Conservation (phyloP, 192 early-diverging fungal genomes). For the Mortierella claussenii region DNA sequence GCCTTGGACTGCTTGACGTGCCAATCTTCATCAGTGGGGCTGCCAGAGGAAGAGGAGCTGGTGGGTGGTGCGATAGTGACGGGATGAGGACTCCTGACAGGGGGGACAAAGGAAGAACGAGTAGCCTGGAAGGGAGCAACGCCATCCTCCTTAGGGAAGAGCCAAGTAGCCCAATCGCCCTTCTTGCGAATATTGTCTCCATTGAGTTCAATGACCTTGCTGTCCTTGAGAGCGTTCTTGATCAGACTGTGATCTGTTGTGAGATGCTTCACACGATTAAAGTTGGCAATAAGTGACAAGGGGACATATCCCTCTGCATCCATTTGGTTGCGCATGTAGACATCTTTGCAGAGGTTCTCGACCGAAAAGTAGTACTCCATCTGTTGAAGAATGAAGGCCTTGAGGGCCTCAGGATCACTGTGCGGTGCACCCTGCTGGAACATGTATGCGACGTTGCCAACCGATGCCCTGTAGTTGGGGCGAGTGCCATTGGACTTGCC, state of each 20-base stretch:
- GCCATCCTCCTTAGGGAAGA: constrained; percentile 76
- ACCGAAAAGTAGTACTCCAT: constrained; percentile 98
- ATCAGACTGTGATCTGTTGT: constrained; percentile 74
- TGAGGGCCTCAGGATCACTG: constrained; percentile 54
- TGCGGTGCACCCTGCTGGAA: constrained; percentile 18
- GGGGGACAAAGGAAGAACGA: constrained; percentile 44
- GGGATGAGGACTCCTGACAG: constrained; percentile 27
- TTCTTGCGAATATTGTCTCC: constrained; percentile 70
- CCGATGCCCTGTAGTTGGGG: constrained; percentile 35
- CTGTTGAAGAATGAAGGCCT: constrained; percentile 69
- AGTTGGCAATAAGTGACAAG: constrained; percentile 80
- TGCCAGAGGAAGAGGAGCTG: constrained; percentile 2
- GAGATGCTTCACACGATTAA: constrained; percentile 87
- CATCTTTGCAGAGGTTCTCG: constrained; percentile 96
- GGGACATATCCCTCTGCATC: constrained; percentile 85
- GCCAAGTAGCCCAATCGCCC: constrained; percentile 89
- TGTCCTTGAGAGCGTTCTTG: constrained; percentile 63
- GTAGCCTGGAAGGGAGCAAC: constrained; percentile 31
- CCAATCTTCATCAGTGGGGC: constrained; percentile 31
- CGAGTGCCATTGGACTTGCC: constrained; percentile 21
- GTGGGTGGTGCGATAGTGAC: constrained; percentile 16
- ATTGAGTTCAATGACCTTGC: constrained; percentile 69
- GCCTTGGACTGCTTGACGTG: constrained; percentile 36
- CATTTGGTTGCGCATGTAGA: constrained; percentile 96
- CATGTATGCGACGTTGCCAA: constrained; percentile 31